These are phyloP conservation scores for Eutypa lata DNA, from an alignment of 2,329 filamentous ascomycete species.

Conservation along the genomic window DNA sequence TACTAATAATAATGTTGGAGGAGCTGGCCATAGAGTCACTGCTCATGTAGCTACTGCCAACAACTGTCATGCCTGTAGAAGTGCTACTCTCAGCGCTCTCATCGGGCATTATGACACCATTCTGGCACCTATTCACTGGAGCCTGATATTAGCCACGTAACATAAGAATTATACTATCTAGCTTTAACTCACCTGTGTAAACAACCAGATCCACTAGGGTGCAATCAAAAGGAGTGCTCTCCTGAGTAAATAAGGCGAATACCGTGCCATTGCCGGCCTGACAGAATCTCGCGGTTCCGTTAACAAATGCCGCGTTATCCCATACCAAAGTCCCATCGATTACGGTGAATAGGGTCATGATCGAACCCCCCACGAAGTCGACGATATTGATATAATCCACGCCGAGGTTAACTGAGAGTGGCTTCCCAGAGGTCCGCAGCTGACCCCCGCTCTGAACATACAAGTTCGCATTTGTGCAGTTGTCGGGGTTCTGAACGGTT, in stretches of 20 bases:
- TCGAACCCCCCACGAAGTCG: slow-evolving; percentile 4
- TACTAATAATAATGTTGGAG: too few species aligned
- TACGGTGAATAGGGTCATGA: slow-evolving; percentile 7
- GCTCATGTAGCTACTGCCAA: too few species aligned
- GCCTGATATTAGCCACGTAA: background rate
- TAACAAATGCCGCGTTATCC: slow-evolving; percentile 13
- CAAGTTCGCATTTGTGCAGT: slow-evolving; percentile 11
- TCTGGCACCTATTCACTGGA: slow-evolving; percentile 6
- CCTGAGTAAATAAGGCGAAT: slow-evolving; percentile 13
- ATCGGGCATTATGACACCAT: slow-evolving; percentile 4
- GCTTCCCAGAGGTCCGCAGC: slow-evolving; percentile 4
- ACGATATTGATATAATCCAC: slow-evolving; percentile 11
- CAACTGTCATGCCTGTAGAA: too few species aligned
- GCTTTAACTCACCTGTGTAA: slow-evolving; percentile 13
- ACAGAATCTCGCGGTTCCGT: slow-evolving; percentile 14
- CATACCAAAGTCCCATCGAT: slow-evolving; percentile 12
- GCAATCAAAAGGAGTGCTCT: slow-evolving; percentile 8
- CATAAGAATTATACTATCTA: background rate
- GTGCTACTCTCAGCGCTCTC: background rate
- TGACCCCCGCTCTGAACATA: slow-evolving; percentile 8
- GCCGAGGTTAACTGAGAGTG: slow-evolving; percentile 12
- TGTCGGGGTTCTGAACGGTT: slow-evolving; percentile 1
- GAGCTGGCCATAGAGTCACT: too few species aligned
- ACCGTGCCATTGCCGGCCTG: slow-evolving; percentile 5
- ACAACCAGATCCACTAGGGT: slow-evolving; percentile 10